A percentile compares a stretch with the other conserved stretches of the same genome.
phyloP scores from a whole-genome alignment of 768 basidiomycete genomes.

The Hericium rajendrae region DNA sequence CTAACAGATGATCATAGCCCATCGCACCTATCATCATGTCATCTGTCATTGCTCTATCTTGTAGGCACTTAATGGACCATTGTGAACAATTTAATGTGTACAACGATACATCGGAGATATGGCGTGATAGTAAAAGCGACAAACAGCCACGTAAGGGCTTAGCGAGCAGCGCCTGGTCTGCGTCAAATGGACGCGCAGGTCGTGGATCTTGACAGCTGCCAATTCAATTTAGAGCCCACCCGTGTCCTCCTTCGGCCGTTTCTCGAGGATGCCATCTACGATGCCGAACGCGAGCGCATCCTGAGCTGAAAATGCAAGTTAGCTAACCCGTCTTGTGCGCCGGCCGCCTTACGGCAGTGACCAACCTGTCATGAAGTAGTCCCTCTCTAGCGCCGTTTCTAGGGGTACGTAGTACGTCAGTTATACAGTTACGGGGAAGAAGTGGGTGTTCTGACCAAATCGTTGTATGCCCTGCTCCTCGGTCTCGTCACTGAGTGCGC shows the following conservation, averaged over 20 bases:
- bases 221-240: not conserved
- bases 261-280: conserved; percentile 85
- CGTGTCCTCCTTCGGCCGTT: conserved; percentile 47
- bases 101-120: not conserved
- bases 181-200: too few relatives aligned
- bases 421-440: conserved; percentile 16
- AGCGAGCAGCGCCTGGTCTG: too few relatives aligned
- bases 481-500: conserved; percentile 55
- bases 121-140: not conserved
- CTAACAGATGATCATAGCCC: not conserved
- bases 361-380: conserved; percentile 90
- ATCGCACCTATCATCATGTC: not conserved
- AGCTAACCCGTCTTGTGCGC: conserved; percentile 7
- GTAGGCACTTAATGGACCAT: not conserved
- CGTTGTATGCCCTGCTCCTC: conserved; percentile 56
- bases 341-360: conserved; percentile 10
- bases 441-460: conserved; percentile 51
- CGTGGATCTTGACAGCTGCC: too few relatives aligned
- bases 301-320: conserved; percentile 41
- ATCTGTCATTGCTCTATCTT: not conserved
- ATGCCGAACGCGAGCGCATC: conserved; percentile 90
- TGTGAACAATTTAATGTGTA: not conserved
- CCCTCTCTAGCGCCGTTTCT: conserved; percentile 87
- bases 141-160: too few relatives aligned
- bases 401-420: conserved; percentile 7